Percentiles rank a stretch among this genome's conserved stretches.
These are phyloP conservation scores for Hsuehochloa calcarea DNA, from an alignment of 176 grass and related monocot genomes.

Conservation along the genomic window DNA sequence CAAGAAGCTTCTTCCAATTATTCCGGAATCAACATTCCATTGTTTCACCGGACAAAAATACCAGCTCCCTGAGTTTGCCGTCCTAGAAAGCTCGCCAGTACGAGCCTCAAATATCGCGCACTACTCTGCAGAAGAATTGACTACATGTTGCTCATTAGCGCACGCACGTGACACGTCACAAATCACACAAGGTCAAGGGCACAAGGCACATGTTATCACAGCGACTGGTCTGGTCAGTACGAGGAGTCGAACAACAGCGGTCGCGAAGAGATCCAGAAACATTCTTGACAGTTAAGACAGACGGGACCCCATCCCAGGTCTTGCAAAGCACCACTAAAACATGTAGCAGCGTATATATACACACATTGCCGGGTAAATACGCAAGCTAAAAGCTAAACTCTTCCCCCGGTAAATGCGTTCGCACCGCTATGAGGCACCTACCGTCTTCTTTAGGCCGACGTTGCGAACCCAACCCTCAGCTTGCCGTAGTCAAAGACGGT, in stretches of 20 bases:
- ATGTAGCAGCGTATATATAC: constrained; percentile 29
- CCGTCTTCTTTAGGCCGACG: constrained; percentile 45
- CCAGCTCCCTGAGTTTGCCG: neutral
- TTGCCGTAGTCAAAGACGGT: constrained; percentile 89
- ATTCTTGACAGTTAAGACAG: constrained; percentile 29
- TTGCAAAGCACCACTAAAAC: constrained; percentile 21
- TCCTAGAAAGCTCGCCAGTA: neutral
- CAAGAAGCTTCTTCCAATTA: neutral
- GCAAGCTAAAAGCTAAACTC: constrained; percentile 8
- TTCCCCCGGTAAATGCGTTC: constrained; percentile 21
- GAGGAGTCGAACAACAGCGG: neutral
- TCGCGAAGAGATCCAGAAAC: neutral
- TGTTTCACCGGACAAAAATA: too few relatives aligned
- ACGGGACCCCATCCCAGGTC: neutral
- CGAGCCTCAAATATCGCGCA: neutral
- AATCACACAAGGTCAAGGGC: neutral
- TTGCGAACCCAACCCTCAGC: constrained; percentile 70
- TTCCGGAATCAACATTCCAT: neutral
- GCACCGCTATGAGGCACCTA: neutral
- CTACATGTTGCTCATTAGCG: neutral
- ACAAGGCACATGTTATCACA: neutral
- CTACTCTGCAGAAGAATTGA: neutral
- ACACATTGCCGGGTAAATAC: constrained; percentile 27
- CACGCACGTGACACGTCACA: neutral
- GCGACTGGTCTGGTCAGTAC: neutral